phyloP scores from a whole-genome alignment of 2,329 filamentous ascomycete genomes.

The Botryotinia globosa region DNA sequence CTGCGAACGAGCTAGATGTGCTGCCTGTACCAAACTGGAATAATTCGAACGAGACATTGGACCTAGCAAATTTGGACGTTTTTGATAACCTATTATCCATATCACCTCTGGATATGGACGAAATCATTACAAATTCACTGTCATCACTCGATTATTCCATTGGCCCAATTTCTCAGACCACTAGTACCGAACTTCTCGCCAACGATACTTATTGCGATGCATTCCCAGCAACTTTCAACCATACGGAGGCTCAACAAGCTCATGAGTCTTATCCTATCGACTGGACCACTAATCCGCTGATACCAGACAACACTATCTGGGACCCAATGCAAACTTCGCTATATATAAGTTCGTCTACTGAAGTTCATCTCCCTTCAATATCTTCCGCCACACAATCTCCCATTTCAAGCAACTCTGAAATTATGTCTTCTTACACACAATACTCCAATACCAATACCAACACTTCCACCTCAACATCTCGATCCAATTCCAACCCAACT shows the following conservation, averaged over 20 bases:
- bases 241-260: background rate
- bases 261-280: background rate
- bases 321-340: background rate
- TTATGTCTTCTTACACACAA: background rate
- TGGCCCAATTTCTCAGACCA: background rate
- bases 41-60: background rate
- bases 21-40: background rate
- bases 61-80: background rate
- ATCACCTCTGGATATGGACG: background rate
- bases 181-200: background rate
- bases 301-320: background rate
- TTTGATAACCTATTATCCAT: background rate
- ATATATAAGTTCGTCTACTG: background rate
- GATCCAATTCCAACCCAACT: background rate
- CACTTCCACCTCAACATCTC: background rate
- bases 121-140: background rate
- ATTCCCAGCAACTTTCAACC: background rate
- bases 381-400: background rate
- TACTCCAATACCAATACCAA: constrained; percentile 3
- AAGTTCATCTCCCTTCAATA: background rate
- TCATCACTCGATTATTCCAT: background rate
- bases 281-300: background rate
- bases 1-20: background rate
- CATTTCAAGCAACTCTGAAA: background rate
- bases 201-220: background rate